Conservation (phyloP, 1,284 basidiomycete species). For the Tylopilus sp. region DNA sequence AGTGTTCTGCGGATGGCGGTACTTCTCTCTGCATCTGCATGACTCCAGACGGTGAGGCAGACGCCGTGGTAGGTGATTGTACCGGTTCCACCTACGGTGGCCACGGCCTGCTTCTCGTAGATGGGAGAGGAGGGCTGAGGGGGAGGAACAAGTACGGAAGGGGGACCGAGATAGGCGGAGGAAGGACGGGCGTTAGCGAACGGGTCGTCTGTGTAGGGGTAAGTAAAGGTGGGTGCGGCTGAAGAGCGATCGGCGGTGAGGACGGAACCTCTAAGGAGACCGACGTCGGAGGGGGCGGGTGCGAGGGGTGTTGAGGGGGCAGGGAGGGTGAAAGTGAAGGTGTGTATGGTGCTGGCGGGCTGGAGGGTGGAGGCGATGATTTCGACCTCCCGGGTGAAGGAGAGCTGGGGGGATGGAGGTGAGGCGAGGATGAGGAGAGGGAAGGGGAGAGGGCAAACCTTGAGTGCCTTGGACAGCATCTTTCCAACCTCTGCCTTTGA, state of each 20-base stretch:
- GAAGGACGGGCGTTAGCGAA: conserved; percentile 68
- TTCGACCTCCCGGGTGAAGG: conserved; percentile 90
- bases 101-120: conserved; percentile 38
- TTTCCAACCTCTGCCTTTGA: conserved; percentile 81
- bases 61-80: conserved; percentile 84
- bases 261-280: conserved; percentile 68
- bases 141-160: conserved; percentile 50
- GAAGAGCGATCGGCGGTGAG: conserved; percentile 59
- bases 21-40: conserved; percentile 84
- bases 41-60: conserved; percentile 90
- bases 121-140: conserved; percentile 38
- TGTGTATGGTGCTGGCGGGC: conserved; percentile 88
- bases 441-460: conserved; percentile 50
- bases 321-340: conserved; percentile 83
- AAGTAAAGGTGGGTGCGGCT: conserved; percentile 58
- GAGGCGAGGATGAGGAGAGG: conserved; percentile 5
- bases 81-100: conserved; percentile 35
- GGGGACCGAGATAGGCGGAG: conserved; percentile 71
- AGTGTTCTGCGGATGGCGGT: conserved; percentile 77
- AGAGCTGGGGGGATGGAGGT: conserved; percentile 54
- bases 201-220: conserved; percentile 70
- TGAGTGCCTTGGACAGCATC: conserved; percentile 87
- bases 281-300: conserved; percentile 54
- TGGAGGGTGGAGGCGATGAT: conserved; percentile 90
- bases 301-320: conserved; percentile 69